A percentile compares a stretch with the other conserved stretches of the same genome.
phyloP scores from a whole-genome alignment of 2,329 filamentous ascomycete species.

The Pyricularia grisea region DNA sequence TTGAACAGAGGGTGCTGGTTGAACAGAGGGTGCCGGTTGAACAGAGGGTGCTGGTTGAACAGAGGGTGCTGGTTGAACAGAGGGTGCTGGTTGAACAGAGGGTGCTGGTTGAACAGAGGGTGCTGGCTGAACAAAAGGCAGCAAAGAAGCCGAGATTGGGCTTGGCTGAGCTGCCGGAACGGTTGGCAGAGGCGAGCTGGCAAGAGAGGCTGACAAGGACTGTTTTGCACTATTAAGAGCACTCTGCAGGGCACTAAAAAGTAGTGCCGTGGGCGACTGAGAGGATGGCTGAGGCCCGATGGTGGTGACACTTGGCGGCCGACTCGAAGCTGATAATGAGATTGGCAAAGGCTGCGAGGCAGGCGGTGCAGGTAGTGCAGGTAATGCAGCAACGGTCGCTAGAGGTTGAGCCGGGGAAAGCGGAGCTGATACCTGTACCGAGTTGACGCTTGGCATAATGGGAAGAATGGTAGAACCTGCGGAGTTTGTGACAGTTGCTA shows the following conservation, averaged over 20 bases:
- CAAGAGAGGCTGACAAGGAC: neutral
- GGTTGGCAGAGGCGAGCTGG: neutral
- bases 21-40: neutral
- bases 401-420: neutral
- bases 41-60: neutral
- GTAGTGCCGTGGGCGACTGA: neutral
- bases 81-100: neutral
- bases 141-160: neutral
- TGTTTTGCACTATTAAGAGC: neutral
- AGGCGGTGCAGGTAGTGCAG: neutral
- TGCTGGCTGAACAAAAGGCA: neutral
- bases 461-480: constrained; percentile 2
- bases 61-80: neutral
- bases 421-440: neutral
- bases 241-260: neutral
- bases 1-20: neutral
- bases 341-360: neutral
- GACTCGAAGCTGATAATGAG: neutral
- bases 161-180: neutral
- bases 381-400: neutral
- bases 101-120: too few species aligned
- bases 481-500: constrained; percentile 3
- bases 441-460: neutral
- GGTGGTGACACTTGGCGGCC: neutral
- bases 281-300: neutral